These are phyloP conservation scores for Dioszegia hungarica DNA, from an alignment of 768 basidiomycete species.

Conservation along the genomic window DNA sequence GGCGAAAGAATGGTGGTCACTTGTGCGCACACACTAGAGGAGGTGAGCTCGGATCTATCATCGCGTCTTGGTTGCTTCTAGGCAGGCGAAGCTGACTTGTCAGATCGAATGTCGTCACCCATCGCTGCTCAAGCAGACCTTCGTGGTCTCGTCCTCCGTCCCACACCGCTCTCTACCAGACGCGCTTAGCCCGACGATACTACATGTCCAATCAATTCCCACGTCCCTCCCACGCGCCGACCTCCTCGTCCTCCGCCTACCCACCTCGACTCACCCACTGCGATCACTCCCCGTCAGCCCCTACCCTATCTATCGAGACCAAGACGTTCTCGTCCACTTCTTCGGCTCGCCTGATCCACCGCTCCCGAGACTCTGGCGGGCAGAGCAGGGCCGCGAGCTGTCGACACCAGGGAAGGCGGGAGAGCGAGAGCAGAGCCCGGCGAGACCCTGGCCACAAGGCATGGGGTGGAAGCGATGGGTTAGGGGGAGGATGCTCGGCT, in stretches of 20 bases:
- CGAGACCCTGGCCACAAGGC: not conserved
- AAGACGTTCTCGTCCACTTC: slow-evolving; percentile 11
- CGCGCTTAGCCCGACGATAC: not conserved
- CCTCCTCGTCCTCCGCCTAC: slow-evolving; percentile 4
- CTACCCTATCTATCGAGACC: slow-evolving; percentile 11
- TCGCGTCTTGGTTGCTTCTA: no score
- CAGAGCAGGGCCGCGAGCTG: no score
- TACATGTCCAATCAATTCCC: not conserved
- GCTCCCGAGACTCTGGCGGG: no score
- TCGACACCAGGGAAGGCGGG: not conserved
- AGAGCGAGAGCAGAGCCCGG: not conserved
- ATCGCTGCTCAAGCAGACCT: not conserved
- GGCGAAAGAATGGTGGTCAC: slow-evolving; percentile 3
- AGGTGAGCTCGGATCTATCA: not conserved
- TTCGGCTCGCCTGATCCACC: slow-evolving; percentile 4
- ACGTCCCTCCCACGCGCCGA: slow-evolving; percentile 10
- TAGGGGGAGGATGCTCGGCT: slow-evolving; percentile 14
- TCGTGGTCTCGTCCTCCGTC: slow-evolving; percentile 2
- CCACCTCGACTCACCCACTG: not conserved
- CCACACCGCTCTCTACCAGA: not conserved
- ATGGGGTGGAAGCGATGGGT: slow-evolving; percentile 11
- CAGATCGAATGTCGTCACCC: slow-evolving; percentile 12
- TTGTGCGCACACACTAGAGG: slow-evolving; percentile 20
- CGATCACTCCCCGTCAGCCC: slow-evolving; percentile 14
- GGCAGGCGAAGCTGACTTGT: not conserved